Conservation (phyloP, 2,329 filamentous ascomycete genomes). For the Ascosphaera pollenicola region DNA sequence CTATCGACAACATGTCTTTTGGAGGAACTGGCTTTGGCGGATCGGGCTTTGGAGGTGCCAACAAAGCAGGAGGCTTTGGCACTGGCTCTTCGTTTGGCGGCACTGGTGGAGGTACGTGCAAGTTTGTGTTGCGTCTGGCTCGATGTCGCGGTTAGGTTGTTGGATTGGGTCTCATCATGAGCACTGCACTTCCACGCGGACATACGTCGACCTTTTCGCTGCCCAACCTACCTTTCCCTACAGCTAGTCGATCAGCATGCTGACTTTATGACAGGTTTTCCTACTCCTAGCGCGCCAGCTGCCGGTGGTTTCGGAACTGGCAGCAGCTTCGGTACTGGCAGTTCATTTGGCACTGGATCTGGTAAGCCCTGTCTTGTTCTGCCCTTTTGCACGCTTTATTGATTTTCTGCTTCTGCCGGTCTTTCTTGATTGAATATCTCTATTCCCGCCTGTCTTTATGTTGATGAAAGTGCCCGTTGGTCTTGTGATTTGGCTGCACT, state of each 20-base stretch:
- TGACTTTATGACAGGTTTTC: background rate
- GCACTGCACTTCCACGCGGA: background rate
- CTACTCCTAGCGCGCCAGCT: background rate
- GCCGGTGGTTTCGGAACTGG: background rate
- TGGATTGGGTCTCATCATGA: background rate
- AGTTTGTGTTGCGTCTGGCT: background rate
- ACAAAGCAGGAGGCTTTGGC: background rate
- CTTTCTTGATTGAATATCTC: background rate
- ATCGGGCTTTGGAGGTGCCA: background rate
- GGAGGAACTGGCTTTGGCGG: background rate
- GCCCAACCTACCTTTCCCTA: too few relatives aligned
- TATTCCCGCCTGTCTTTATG: constrained; percentile 3
- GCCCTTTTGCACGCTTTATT: background rate
- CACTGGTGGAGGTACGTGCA: background rate
- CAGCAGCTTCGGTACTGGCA: background rate
- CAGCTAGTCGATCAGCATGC: background rate
- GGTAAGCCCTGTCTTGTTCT: background rate
- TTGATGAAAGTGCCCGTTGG: background rate
- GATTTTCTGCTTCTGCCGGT: background rate
- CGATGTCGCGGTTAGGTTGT: background rate
- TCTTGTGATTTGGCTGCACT: background rate
- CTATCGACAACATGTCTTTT: background rate
- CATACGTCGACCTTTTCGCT: too few relatives aligned
- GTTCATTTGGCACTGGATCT: background rate
- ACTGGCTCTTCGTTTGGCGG: background rate